A percentile compares a stretch with the other conserved stretches of the same genome.
Evolutionary conservation across 2,329 filamentous ascomycete genomes (phyloP).

Genomic region (Cryphonectria parasitica): DNA sequence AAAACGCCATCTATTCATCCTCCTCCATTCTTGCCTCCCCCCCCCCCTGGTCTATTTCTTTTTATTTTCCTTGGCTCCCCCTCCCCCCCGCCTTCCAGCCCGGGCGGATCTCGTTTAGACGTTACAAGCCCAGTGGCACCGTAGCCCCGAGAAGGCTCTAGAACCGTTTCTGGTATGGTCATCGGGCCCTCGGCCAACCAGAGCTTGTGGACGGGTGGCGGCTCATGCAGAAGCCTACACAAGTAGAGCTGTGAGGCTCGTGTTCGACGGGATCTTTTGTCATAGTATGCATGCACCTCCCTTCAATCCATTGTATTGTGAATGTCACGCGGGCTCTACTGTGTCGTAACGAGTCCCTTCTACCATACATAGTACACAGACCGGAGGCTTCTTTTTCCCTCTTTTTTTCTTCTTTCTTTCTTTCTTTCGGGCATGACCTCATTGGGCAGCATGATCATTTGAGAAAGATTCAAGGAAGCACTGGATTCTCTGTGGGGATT

Average conservation of each 20-base stretch:
- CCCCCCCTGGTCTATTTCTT: not conserved
- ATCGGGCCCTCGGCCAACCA: not conserved
- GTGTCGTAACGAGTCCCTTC: not conserved
- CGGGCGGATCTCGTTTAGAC: constrained; percentile 7
- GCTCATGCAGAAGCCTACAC: constrained; percentile 1
- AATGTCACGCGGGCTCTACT: not conserved
- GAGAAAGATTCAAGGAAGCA: not conserved
- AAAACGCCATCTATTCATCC: not conserved
- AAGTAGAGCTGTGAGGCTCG: not conserved
- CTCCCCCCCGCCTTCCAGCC: not conserved
- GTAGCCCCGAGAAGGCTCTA: not conserved
- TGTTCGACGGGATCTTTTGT: constrained; percentile 4
- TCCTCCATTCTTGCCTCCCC: not conserved
- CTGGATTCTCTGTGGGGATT: not conserved
- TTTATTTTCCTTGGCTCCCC: not conserved
- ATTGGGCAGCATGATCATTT: not conserved
- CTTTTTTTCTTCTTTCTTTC: too few species aligned
- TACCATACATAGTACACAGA: too few species aligned
- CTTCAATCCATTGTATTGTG: too few species aligned
- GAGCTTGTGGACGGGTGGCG: not conserved
- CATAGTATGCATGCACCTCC: not conserved
- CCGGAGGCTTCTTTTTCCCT: not conserved
- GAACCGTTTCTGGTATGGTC: not conserved
- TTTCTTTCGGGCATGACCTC: too few species aligned
- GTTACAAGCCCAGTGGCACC: not conserved